phyloP scores from a whole-genome alignment of 495 filamentous ascomycete genomes.

The Parathielavia hyrcaniae region DNA sequence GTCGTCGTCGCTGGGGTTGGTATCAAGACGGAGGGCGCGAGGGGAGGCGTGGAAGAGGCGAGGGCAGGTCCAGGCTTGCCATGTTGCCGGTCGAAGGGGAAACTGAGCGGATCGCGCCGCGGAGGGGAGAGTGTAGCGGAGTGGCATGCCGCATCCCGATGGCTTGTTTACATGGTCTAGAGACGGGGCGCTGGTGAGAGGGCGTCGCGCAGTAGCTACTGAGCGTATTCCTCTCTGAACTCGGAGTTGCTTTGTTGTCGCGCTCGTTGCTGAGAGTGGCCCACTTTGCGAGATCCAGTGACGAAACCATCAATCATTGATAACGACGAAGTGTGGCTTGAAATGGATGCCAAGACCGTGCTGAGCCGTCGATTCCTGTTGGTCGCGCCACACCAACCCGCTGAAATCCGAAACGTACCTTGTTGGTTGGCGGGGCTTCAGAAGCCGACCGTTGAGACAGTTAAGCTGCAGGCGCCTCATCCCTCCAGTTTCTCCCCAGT shows the following conservation, averaged over 20 bases:
- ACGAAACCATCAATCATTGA: slow-evolving; percentile 17
- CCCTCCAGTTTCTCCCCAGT: background rate
- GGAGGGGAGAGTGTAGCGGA: slow-evolving; percentile 31
- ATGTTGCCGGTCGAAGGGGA: slow-evolving; percentile 6
- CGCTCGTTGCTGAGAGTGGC: background rate
- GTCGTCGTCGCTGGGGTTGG: slow-evolving; percentile 22
- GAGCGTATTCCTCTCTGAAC: no score
- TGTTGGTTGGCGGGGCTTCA: slow-evolving; percentile 7
- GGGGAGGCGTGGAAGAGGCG: slow-evolving; percentile 42
- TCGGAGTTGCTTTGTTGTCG: background rate
- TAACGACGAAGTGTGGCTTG: background rate
- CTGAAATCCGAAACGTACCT: background rate
- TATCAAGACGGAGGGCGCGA: slow-evolving; percentile 27
- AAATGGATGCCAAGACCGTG: slow-evolving; percentile 9
- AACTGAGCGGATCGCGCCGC: slow-evolving; percentile 23
- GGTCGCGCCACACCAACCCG: slow-evolving; percentile 18
- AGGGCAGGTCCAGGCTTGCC: slow-evolving; percentile 2
- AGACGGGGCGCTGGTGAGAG: slow-evolving; percentile 3
- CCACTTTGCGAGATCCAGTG: slow-evolving; percentile 13
- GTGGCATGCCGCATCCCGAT: slow-evolving; percentile 51
- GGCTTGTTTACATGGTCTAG: slow-evolving; percentile 5
- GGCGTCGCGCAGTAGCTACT: background rate
- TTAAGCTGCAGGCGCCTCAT: slow-evolving; percentile 3
- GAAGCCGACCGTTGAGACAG: background rate
- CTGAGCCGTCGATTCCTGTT: background rate